Base-by-base conservation (phyloP, 2,329 filamentous ascomycete genomes). In the Stagonosporopsis chrysanthemi region DNA sequence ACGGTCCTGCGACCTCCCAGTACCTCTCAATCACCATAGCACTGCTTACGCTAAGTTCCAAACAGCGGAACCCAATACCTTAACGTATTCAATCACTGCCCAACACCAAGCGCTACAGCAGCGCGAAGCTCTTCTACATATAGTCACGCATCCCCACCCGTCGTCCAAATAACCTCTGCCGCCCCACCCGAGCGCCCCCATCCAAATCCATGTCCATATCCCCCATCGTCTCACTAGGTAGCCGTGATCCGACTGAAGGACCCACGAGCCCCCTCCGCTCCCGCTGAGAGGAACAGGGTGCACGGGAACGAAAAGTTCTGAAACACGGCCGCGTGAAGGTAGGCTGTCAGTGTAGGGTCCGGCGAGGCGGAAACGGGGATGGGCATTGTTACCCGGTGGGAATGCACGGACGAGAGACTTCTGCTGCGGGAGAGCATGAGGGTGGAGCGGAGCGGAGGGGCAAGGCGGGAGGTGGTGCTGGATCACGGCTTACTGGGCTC, bases 361-460 rank as follows among this genome's bases (percentile, higher is more conserved):
- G 24, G 15, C n/a, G 23, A 43, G 24, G 1, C 15, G 11, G 22
- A 8, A 41, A 24, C 31, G 31, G 31, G 31, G 29, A 31, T 11
- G 8, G 22, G 39, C 23, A 4, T 24, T 22, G 24, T 42, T 24
- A 50, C 9, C 29, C 19, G 47, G 47, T 26, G 28, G 28, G 19
- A 11, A 6, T 12, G 22, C 19, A 15, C 19, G 23, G 19, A n/a
- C 3, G 14, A 42, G 12, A 9, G 12, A 26, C 31, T 15, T 33
- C 5, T 33, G 31, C 31, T 14, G 31, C 22, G 19, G 39, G n/a
- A 8, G 23, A 8, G 40, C n/a, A 23, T 41, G 42, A 22, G 15
- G 17, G 33, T 29, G 33, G 31, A 44, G 52, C 52, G 52, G 52
- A 50, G 46, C 28, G 52, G 46, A 40, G 1, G 31, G 6, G 3